Conservation (phyloP, 495 filamentous ascomycete species). For the Xylaria flabelliformis region DNA sequence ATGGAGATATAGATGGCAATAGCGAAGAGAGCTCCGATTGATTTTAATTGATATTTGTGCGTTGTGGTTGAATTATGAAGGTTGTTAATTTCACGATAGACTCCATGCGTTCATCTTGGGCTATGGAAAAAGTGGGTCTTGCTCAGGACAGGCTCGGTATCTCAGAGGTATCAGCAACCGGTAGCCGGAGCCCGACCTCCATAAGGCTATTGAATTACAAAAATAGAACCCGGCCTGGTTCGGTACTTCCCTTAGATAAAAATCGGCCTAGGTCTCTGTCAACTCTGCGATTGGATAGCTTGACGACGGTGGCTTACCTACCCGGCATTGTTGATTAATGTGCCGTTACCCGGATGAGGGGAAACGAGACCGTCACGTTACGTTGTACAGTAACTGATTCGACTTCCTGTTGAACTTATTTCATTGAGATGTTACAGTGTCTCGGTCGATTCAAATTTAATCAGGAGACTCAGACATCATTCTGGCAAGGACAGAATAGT, state of each 20-base stretch:
- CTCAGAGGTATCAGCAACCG: background rate
- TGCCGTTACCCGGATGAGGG: conserved; percentile 22
- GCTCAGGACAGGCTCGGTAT: background rate
- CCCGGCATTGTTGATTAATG: background rate
- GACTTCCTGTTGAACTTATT: background rate
- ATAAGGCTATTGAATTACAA: background rate
- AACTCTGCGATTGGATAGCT: background rate
- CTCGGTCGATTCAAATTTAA: background rate
- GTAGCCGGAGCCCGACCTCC: background rate
- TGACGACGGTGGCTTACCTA: background rate
- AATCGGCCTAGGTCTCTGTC: background rate
- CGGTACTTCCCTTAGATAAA: background rate
- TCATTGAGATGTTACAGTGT: background rate
- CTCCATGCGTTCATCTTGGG: too few relatives aligned
- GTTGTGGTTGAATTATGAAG: too few relatives aligned
- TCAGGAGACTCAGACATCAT: background rate
- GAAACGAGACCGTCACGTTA: background rate
- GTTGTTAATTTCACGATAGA: too few relatives aligned
- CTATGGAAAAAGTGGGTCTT: too few relatives aligned
- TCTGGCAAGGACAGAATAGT: background rate
- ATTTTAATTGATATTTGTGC: too few relatives aligned
- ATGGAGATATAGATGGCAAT: too few relatives aligned
- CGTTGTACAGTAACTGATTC: background rate
- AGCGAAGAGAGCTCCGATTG: too few relatives aligned
- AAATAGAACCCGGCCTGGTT: background rate